These are phyloP conservation scores for Basidiobolus meristosporus DNA, from an alignment of 371 early-diverging fungal genomes.

Conservation along the genomic window DNA sequence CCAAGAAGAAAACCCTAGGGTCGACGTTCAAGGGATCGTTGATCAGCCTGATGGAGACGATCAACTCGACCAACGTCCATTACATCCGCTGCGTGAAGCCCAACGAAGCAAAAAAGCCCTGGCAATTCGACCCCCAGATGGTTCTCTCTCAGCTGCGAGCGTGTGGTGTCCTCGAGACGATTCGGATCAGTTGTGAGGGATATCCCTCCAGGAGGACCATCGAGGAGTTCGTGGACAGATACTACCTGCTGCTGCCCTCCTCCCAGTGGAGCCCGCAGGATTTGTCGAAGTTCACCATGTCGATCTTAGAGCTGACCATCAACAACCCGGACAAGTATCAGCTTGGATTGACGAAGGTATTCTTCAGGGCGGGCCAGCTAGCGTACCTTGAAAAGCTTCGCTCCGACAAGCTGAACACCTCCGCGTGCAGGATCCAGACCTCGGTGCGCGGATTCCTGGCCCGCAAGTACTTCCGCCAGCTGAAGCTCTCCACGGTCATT, in stretches of 20 bases:
- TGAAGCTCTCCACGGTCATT: no score
- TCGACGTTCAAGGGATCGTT: conserved; percentile 69
- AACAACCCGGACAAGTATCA: conserved; percentile 81
- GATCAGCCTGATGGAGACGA: conserved; percentile 82
- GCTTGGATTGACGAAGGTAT: conserved; percentile 92
- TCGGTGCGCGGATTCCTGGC: conserved; percentile 42
- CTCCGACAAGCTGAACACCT: conserved; percentile 55
- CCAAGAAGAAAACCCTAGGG: conserved; percentile 72
- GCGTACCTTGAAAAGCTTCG: conserved; percentile 82
- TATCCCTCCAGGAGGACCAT: conserved; percentile 90
- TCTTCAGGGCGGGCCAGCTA: conserved; percentile 91
- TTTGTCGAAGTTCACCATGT: conserved; percentile 36
- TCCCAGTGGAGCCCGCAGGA: conserved; percentile 46
- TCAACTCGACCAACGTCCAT: conserved; percentile 77
- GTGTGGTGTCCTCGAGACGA: conserved; percentile 99
- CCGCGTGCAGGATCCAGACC: conserved; percentile 59
- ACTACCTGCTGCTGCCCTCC: conserved; percentile 29
- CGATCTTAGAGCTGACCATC: conserved; percentile 69
- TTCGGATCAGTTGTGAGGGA: conserved; percentile 96
- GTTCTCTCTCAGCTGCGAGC: conserved; percentile 93
- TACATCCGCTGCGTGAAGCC: conserved; percentile 98
- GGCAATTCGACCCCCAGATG: conserved; percentile 78
- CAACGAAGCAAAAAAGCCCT: conserved; percentile 78
- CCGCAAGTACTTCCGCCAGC: no score
- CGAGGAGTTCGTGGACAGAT: conserved; percentile 77